phyloP scores from a whole-genome alignment of 768 basidiomycete genomes.

The Lactifluus subvellereus region DNA sequence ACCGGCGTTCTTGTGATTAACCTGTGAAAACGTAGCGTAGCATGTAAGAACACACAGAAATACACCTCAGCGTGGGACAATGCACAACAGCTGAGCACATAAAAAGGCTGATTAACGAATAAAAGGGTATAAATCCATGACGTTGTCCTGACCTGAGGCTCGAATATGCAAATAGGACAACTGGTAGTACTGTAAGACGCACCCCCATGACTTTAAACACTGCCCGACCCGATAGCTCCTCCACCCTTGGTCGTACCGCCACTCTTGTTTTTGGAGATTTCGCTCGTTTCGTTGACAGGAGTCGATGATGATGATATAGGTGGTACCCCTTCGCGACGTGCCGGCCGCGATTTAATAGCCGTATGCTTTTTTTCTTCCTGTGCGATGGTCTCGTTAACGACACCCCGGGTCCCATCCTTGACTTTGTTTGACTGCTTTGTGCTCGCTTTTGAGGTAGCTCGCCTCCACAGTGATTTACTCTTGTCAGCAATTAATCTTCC shows the following conservation, averaged over 20 bases:
- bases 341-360: neutral
- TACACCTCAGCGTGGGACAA: neutral
- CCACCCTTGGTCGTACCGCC: neutral
- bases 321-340: neutral
- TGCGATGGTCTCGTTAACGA: neutral
- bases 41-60: neutral
- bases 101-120: neutral
- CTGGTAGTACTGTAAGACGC: neutral
- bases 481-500: conserved; percentile 19
- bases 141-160: neutral
- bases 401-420: neutral
- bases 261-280: neutral
- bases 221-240: neutral
- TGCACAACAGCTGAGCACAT: neutral
- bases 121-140: neutral
- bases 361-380: neutral
- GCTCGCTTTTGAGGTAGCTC: conserved; percentile 12
- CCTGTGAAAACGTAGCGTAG: neutral
- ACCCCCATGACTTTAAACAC: neutral
- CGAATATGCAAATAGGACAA: neutral
- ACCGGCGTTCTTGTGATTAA: neutral
- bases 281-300: neutral
- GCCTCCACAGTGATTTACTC: conserved; percentile 21
- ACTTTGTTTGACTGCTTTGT: neutral
- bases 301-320: neutral